These are phyloP conservation scores for Phoma sp. DNA, from an alignment of 2,329 filamentous ascomycete species.

Conservation along the genomic window DNA sequence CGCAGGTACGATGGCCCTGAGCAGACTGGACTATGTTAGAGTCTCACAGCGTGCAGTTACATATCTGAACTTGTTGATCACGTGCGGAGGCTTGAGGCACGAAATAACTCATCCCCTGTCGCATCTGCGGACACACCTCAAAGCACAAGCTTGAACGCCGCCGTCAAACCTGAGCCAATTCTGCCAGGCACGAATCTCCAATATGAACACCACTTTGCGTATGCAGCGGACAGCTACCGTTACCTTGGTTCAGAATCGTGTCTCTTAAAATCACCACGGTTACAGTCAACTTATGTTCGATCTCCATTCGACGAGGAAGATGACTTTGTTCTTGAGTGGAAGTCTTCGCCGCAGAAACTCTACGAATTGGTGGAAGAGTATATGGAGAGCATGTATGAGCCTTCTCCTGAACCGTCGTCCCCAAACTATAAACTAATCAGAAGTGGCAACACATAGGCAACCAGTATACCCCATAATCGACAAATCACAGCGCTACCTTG, in stretches of 20 bases:
- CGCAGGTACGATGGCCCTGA: constrained; percentile 32
- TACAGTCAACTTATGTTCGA: constrained; percentile 27
- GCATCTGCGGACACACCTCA: constrained; percentile 24
- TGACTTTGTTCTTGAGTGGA: constrained; percentile 35
- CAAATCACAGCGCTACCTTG: constrained; percentile 34
- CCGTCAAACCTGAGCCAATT: constrained; percentile 24
- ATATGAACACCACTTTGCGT: constrained; percentile 46
- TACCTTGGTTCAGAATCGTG: constrained; percentile 47
- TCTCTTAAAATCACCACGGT: constrained; percentile 40
- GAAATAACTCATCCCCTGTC: constrained; percentile 29
- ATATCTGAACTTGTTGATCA: constrained; percentile 46
- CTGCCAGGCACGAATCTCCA: constrained; percentile 23
- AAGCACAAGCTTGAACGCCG: constrained; percentile 9
- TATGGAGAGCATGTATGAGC: constrained; percentile 34
- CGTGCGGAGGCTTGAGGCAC: constrained; percentile 38
- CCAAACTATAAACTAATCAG: neutral
- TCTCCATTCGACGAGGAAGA: constrained; percentile 31
- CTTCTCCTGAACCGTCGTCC: neutral
- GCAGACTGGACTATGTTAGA: neutral
- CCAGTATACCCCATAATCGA: constrained; percentile 44
- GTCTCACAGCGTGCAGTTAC: constrained; percentile 31
- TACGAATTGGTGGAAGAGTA: constrained; percentile 42
- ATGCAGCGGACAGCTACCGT: constrained; percentile 42
- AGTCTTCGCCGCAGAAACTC: constrained; percentile 33
- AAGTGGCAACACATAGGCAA: constrained; percentile 13